A percentile compares a stretch with the other conserved stretches of the same genome.
phyloP scores from a whole-genome alignment of 306 rosid genomes.

The Vigna unguiculata region DNA sequence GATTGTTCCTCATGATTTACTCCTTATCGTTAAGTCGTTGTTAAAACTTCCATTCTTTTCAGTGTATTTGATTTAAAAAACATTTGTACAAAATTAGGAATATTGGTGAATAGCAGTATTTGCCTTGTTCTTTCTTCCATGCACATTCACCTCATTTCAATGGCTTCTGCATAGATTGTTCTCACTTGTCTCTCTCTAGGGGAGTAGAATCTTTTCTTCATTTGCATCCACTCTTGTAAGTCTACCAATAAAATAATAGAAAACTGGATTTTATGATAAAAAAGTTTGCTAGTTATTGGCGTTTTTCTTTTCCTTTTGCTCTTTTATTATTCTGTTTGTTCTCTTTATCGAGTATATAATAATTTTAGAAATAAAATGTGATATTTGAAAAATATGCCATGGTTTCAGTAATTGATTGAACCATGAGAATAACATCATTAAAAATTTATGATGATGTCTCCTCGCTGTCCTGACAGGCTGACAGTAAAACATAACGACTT shows the following conservation, averaged over 20 bases:
- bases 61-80: slow-evolving; percentile 75
- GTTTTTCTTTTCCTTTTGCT: background rate
- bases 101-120: slow-evolving; percentile 79
- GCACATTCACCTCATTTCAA: slow-evolving; percentile 10
- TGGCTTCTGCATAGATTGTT: slow-evolving; percentile 26
- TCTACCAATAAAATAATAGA: slow-evolving; percentile 20
- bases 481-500: background rate
- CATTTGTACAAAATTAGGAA: slow-evolving; percentile 93
- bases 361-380: background rate
- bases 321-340: background rate
- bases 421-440: background rate
- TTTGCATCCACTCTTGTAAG: slow-evolving; percentile 7
- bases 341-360: too few species aligned
- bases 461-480: background rate
- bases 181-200: background rate
- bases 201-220: slow-evolving; percentile 17
- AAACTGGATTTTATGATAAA: background rate
- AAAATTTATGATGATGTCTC: background rate
- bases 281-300: background rate
- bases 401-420: background rate
- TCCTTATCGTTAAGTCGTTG: slow-evolving; percentile 59
- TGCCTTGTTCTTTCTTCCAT: slow-evolving; percentile 56
- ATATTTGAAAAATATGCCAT: background rate
- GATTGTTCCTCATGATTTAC: slow-evolving; percentile 57
- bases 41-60: slow-evolving; percentile 85